Evolutionary conservation across 2,329 filamentous ascomycete species (phyloP).

Genomic region (Ceratocystis variospora): DNA sequence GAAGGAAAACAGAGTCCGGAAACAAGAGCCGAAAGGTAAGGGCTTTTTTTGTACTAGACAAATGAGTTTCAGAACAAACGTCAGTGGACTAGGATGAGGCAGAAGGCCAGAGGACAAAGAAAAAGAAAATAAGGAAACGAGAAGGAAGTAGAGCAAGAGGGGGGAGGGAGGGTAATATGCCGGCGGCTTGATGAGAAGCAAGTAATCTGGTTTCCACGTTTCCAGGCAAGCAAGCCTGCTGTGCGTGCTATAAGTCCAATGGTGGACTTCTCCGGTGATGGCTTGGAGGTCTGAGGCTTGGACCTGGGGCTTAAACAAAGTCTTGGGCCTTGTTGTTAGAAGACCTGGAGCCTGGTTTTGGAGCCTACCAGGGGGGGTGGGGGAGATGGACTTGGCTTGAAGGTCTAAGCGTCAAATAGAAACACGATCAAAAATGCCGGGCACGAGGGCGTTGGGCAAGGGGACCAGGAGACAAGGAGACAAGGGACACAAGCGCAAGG

Average conservation of each 20-base stretch:
- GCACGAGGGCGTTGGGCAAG: background rate
- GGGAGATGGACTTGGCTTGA: background rate
- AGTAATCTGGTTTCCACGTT: background rate
- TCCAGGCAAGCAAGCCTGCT: background rate
- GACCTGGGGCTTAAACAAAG: background rate
- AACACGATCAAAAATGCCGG: background rate
- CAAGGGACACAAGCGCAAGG: background rate
- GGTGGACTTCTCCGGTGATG: background rate
- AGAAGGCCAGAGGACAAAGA: conserved; percentile 2
- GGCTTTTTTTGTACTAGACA: background rate
- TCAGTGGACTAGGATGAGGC: background rate
- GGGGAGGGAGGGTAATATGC: background rate
- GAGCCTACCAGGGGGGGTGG: background rate
- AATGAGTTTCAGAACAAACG: background rate
- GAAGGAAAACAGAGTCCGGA: conserved; percentile 1
- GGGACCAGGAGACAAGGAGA: background rate
- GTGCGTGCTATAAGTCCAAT: background rate
- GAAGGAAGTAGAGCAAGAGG: background rate
- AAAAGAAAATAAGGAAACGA: background rate
- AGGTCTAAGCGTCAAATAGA: too few species aligned
- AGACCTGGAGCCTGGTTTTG: background rate
- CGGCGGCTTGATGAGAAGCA: background rate
- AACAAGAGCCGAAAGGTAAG: conserved; percentile 1
- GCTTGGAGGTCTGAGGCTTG: background rate
- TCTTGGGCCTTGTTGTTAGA: background rate